Evolutionary conservation across 306 rosid species (phyloP), one percentile per base, ranked within the genome.

Genomic region (Luffa acutangula): DNA sequence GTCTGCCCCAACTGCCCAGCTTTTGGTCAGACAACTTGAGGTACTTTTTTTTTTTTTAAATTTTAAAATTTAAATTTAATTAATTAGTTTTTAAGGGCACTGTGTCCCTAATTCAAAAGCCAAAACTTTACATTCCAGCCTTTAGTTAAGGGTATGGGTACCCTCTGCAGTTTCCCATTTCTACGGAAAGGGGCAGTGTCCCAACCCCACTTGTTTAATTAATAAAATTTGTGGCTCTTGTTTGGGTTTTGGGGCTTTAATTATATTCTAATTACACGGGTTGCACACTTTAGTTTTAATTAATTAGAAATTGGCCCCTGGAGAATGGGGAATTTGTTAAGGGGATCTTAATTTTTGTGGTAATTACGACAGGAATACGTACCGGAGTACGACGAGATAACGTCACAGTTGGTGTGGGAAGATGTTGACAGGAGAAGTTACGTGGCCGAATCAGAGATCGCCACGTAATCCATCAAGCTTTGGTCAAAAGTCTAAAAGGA

Each of bases 381-480:
- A 43, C 99, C 91, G 3, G 94, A 91, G 82, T 84, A 85, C 73
- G 99, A 96, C 63, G 99, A 96, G 82, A 81, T 87, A 80, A 94
- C 93, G 21, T 83, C 99, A 81, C 89, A 93, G 89, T 84, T 96
- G 94, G 98, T 90, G 66, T 96, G 99, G 99, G 99, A 93, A 78
- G 97, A 82, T 75, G 88, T 77, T 70, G 91, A 88, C 3, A 89
- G 97, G 77, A 83, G 86, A 66, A 89, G 51, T 80, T 87, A 87
- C 58, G 90, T 88, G 83, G 80, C 89, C 1, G 99, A 88, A 81
- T 85, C 97, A n/a, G 93, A 88, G 84, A 86, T 93, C 20, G 96
- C 97, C 81, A 89, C 93, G 87, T 93, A 86, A 88, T 20, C 2
- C 9, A 77, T 25, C 48, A 63, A 77, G 43, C 25, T 25, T 41